These are phyloP conservation scores for Thielaviopsis ethacetica DNA, from an alignment of 2,329 filamentous ascomycete genomes.

Conservation along the genomic window DNA sequence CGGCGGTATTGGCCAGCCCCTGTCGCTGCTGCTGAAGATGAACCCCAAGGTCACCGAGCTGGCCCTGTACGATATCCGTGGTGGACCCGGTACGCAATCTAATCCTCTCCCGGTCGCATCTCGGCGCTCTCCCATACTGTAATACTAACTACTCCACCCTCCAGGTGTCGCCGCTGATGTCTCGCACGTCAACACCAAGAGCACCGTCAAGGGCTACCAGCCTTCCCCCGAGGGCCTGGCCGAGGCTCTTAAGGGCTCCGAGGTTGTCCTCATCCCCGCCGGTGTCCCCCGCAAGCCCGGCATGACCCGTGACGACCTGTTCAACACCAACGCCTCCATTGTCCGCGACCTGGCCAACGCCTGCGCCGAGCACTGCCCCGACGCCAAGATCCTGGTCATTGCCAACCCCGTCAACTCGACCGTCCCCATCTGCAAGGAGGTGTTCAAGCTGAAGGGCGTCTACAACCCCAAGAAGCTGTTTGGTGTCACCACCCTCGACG, in stretches of 20 bases:
- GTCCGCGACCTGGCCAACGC: slow-evolving; percentile 97
- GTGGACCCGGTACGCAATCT: slow-evolving; percentile 60
- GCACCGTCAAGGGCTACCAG: slow-evolving; percentile 78
- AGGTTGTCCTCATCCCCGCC: slow-evolving; percentile 93
- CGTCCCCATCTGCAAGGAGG: slow-evolving; percentile 90
- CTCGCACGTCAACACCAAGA: slow-evolving; percentile 98
- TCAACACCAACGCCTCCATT: slow-evolving; percentile 99
- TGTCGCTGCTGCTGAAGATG: slow-evolving; percentile 96
- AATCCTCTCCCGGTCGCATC: not conserved
- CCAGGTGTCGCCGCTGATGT: slow-evolving; percentile 94
- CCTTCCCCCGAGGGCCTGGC: slow-evolving; percentile 60
- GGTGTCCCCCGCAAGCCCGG: slow-evolving; percentile 98
- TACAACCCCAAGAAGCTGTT: slow-evolving; percentile 99
- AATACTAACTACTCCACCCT: slow-evolving; percentile 5
- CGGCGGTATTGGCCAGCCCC: slow-evolving; percentile 95
- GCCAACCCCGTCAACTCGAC: slow-evolving; percentile 99
- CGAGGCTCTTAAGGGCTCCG: slow-evolving; percentile 66
- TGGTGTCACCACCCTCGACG: slow-evolving; percentile 97
- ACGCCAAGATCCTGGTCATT: slow-evolving; percentile 95
- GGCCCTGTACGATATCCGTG: slow-evolving; percentile 93
- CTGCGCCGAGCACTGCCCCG: slow-evolving; percentile 68
- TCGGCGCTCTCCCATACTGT: not conserved
- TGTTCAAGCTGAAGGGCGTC: slow-evolving; percentile 88
- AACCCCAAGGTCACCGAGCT: slow-evolving; percentile 90
- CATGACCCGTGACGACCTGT: slow-evolving; percentile 99